phyloP scores from a whole-genome alignment of 371 early-diverging fungal species.

The Mucor sp. region DNA sequence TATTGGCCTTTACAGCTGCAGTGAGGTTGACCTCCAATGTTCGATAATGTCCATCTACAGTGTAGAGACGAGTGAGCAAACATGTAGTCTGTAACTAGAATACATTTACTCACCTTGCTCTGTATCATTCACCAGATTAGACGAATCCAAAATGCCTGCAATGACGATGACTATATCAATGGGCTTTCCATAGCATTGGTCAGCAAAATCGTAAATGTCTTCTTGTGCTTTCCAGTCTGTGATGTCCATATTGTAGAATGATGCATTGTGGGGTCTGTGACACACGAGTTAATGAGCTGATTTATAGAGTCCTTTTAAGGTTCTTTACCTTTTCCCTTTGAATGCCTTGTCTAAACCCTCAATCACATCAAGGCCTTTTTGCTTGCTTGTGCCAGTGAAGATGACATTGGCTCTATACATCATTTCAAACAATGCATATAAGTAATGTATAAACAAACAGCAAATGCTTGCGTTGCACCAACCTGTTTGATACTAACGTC shows the following conservation, averaged over 20 bases:
- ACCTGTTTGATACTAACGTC: slow-evolving; percentile 20
- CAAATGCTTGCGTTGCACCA: background rate
- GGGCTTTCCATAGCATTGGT: slow-evolving; percentile 40
- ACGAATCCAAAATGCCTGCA: slow-evolving; percentile 62
- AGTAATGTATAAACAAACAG: background rate
- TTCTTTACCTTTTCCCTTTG: slow-evolving; percentile 1
- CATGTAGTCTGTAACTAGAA: background rate
- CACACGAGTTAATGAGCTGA: background rate
- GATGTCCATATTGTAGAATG: slow-evolving; percentile 57
- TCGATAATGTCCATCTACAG: slow-evolving; percentile 39
- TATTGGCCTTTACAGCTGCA: slow-evolving; percentile 67
- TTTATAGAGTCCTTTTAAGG: background rate
- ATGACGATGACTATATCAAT: slow-evolving; percentile 68
- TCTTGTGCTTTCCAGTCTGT: slow-evolving; percentile 54
- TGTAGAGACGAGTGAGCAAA: background rate
- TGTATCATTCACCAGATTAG: slow-evolving; percentile 37
- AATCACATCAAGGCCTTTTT: slow-evolving; percentile 23
- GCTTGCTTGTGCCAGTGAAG: slow-evolving; percentile 32
- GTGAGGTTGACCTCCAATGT: slow-evolving; percentile 69
- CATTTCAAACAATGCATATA: background rate
- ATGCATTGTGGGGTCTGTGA: slow-evolving; percentile 19
- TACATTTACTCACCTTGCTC: slow-evolving; percentile 23
- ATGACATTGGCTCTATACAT: slow-evolving; percentile 26
- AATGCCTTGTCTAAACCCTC: slow-evolving; percentile 6
- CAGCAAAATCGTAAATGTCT: slow-evolving; percentile 40